Evolutionary conservation across 2,329 filamentous ascomycete genomes (phyloP).

Genomic region (Aspergillus transmontanensis): DNA sequence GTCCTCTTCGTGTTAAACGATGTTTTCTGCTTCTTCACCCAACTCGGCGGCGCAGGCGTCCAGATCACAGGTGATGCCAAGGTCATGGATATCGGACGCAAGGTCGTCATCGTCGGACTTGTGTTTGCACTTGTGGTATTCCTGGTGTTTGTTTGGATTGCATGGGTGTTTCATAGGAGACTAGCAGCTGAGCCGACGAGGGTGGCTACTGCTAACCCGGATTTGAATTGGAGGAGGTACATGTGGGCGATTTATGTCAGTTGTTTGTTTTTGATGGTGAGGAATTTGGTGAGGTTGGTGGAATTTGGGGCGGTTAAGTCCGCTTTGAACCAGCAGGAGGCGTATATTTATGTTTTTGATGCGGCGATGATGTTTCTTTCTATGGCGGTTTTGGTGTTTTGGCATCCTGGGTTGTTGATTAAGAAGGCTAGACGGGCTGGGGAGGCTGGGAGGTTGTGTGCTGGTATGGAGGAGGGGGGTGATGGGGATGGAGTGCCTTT

Average conservation of each 20-base stretch:
- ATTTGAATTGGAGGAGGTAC: constrained; percentile 24
- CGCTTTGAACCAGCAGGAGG: constrained; percentile 38
- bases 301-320: constrained; percentile 23
- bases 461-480: neutral
- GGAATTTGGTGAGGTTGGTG: constrained; percentile 33
- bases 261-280: constrained; percentile 41
- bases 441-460: neutral
- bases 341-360: constrained; percentile 27
- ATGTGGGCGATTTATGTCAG: constrained; percentile 13
- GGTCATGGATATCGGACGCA: constrained; percentile 26
- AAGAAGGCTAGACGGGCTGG: neutral
- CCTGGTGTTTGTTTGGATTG: constrained; percentile 28
- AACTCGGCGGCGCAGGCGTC: constrained; percentile 35
- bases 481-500: neutral
- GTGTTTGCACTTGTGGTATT: constrained; percentile 34
- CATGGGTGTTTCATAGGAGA: constrained; percentile 26
- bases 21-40: constrained; percentile 37
- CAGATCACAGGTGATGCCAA: constrained; percentile 28
- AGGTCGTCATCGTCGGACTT: constrained; percentile 32
- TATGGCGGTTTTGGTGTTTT: neutral
- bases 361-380: constrained; percentile 24
- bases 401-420: constrained; percentile 7
- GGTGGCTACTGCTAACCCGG: constrained; percentile 16
- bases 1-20: constrained; percentile 42
- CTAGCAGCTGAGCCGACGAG: constrained; percentile 19